Percentiles rank a stretch among this genome's conserved stretches.
Evolutionary conservation across 169 alveolate genomes (phyloP).

Genomic region (Plasmodium gonderi): DNA sequence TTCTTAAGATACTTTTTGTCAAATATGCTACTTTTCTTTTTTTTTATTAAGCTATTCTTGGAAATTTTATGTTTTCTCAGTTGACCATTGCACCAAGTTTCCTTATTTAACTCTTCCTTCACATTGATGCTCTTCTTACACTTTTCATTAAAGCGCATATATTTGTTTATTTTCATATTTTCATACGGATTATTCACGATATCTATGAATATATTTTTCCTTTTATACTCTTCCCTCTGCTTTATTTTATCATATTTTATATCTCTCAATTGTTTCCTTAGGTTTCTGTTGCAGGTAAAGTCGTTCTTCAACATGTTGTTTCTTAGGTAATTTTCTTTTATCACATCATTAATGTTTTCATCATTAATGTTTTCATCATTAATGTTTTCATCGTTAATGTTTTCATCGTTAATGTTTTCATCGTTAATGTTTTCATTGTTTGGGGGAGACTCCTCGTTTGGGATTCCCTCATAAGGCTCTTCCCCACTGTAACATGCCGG

Average conservation of each 20-base stretch:
- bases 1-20: constrained; percentile 40
- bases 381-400: neutral
- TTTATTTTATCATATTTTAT: constrained; percentile 28
- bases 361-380: neutral
- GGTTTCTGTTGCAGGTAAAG: constrained; percentile 19
- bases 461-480: neutral
- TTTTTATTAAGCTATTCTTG: constrained; percentile 26
- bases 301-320: constrained; percentile 24
- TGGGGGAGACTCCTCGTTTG: neutral
- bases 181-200: constrained; percentile 38
- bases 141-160: constrained; percentile 7
- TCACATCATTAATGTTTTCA: constrained; percentile 43
- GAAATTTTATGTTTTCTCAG: neutral
- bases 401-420: neutral
- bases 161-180: constrained; percentile 12
- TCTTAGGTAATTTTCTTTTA: constrained; percentile 31
- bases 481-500: too few relatives aligned
- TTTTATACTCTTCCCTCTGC: constrained; percentile 9
- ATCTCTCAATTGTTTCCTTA: constrained; percentile 49
- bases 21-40: constrained; percentile 57
- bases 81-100: neutral
- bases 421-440: neutral
- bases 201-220: constrained; percentile 53
- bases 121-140: neutral
- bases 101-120: neutral